Conservation (phyloP, 257 asterid species). For the Perilla frutescens region DNA sequence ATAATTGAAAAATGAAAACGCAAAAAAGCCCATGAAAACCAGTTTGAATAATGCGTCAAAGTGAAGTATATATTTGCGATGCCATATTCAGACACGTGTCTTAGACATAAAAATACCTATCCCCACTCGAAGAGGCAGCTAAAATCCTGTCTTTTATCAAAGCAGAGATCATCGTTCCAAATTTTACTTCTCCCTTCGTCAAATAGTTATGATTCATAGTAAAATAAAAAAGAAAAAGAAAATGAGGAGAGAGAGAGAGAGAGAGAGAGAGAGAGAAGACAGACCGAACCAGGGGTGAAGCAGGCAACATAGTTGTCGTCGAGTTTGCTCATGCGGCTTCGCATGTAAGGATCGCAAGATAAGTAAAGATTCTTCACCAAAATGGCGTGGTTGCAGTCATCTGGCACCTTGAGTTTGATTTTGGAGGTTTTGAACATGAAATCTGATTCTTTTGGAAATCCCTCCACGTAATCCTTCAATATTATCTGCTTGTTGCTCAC, state of each 20-base stretch:
- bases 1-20: too few relatives aligned
- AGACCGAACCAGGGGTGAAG: slow-evolving; percentile 38
- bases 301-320: slow-evolving; percentile 25
- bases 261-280: neutral
- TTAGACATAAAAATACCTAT: too few relatives aligned
- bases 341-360: slow-evolving; percentile 45
- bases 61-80: too few relatives aligned
- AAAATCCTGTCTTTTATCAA: too few relatives aligned
- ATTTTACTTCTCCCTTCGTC: too few relatives aligned
- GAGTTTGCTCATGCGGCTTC: slow-evolving; percentile 36
- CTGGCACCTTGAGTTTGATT: slow-evolving; percentile 33
- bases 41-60: too few relatives aligned
- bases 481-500: slow-evolving; percentile 42
- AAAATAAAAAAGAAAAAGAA: neutral
- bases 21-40: too few relatives aligned
- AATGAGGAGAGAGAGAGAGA: neutral
- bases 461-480: slow-evolving; percentile 30
- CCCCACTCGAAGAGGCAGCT: too few relatives aligned
- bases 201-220: too few relatives aligned
- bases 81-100: too few relatives aligned
- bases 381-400: slow-evolving; percentile 24
- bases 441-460: slow-evolving; percentile 40
- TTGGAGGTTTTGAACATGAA: slow-evolving; percentile 21
- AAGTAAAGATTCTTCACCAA: slow-evolving; percentile 41
- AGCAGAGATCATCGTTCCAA: too few relatives aligned